Evolutionary conservation across 768 basidiomycete species (phyloP).

Genomic region (Daedalea quercina): DNA sequence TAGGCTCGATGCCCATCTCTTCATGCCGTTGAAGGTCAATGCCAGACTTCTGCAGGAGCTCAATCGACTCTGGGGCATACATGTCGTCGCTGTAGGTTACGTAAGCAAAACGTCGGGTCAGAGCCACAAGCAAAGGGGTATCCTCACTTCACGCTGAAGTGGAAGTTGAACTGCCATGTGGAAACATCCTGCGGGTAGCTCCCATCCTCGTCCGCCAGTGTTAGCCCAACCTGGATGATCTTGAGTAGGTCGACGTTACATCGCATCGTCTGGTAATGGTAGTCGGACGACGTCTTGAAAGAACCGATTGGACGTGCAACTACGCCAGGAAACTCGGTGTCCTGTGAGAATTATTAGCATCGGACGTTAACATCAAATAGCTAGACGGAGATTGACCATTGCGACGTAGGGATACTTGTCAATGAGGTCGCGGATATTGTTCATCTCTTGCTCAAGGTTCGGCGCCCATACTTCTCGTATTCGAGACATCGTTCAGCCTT

Average conservation of each 20-base stretch:
- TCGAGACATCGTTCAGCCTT: conserved; percentile 46
- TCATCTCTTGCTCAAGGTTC: conserved; percentile 92
- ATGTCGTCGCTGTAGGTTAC: conserved; percentile 76
- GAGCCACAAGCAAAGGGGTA: background rate
- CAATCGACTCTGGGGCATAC: conserved; percentile 97
- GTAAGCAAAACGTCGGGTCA: conserved; percentile 9
- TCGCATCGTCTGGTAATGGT: conserved; percentile 99
- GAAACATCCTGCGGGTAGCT: conserved; percentile 84
- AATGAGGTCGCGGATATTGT: conserved; percentile 76
- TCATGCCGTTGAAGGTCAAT: conserved; percentile 94
- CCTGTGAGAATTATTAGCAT: conserved; percentile 41
- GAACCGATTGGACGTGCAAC: conserved; percentile 95
- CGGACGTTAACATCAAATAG: conserved; percentile 8
- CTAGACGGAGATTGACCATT: conserved; percentile 54
- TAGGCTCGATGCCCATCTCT: conserved; percentile 85
- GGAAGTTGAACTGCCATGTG: conserved; percentile 99
- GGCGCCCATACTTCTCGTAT: conserved; percentile 95
- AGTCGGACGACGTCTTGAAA: conserved; percentile 96
- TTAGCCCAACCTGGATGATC: conserved; percentile 96
- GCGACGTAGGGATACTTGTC: conserved; percentile 92
- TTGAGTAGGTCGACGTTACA: conserved; percentile 98
- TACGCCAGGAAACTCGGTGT: conserved; percentile 98
- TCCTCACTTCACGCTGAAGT: conserved; percentile 74
- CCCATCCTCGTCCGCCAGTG: conserved; percentile 90
- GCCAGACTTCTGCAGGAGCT: conserved; percentile 89